phyloP scores from a whole-genome alignment of 2,329 filamentous ascomycete species.

The Botrytis tulipae region DNA sequence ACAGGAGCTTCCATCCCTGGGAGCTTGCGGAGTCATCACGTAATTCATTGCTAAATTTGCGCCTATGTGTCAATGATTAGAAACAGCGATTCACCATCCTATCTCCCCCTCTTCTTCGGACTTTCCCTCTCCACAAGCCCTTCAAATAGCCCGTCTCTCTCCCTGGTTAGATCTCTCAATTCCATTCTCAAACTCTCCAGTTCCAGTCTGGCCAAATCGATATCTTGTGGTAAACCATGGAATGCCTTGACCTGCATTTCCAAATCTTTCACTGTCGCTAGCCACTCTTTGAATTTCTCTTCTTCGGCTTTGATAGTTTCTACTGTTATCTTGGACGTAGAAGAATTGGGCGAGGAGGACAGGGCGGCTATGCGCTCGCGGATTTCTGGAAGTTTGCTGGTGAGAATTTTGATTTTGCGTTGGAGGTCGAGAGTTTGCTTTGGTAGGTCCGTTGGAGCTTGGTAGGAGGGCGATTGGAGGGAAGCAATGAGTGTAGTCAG shows the following conservation, averaged over 20 bases:
- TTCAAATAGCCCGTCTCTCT: constrained; percentile 74
- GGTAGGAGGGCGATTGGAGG: constrained; percentile 49
- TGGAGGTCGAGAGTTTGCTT: constrained; percentile 73
- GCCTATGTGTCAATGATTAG: neutral
- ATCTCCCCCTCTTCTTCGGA: constrained; percentile 42
- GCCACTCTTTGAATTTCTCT: constrained; percentile 55
- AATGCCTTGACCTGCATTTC: constrained; percentile 65
- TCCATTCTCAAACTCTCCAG: constrained; percentile 66
- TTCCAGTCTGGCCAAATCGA: constrained; percentile 65
- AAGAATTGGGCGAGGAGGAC: constrained; percentile 23
- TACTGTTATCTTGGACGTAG: constrained; percentile 45
- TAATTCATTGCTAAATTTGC: neutral
- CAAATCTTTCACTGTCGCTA: constrained; percentile 57
- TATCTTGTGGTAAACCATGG: constrained; percentile 69
- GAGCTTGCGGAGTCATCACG: neutral
- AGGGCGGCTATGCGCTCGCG: constrained; percentile 51
- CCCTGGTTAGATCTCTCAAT: constrained; percentile 57
- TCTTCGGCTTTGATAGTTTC: constrained; percentile 59
- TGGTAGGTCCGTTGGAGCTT: constrained; percentile 57
- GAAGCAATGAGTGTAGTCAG: constrained; percentile 44
- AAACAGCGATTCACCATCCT: neutral
- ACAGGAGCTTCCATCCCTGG: neutral
- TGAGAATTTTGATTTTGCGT: constrained; percentile 65
- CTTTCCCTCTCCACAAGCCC: constrained; percentile 63
- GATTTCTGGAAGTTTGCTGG: constrained; percentile 66